These are phyloP conservation scores for Phytophthora kernoviae DNA, from an alignment of 352 stramenopile species.

Conservation along the genomic window DNA sequence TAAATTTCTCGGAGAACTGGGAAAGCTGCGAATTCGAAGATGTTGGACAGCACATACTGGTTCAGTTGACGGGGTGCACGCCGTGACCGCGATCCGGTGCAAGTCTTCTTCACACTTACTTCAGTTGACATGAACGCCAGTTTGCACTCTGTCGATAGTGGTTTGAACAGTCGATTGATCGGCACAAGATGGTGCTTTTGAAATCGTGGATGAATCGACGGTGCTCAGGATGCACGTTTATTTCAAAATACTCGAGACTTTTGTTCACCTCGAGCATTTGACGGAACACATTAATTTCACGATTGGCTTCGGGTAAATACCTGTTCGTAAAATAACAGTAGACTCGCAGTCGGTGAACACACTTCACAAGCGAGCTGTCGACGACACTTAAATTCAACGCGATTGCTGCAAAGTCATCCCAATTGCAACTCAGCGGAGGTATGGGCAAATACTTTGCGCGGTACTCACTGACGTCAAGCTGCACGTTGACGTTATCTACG, in stretches of 20 bases:
- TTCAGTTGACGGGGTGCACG: conserved; percentile 12
- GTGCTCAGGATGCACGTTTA: no score
- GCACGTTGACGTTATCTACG: neutral
- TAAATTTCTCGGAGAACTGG: conserved; percentile 20
- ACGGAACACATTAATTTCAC: no score
- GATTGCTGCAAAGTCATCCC: neutral
- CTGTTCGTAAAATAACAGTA: no score
- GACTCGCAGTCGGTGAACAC: neutral
- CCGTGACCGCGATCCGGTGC: conserved; percentile 1
- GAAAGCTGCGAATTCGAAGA: conserved; percentile 16
- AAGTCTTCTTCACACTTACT: no score
- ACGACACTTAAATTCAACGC: neutral
- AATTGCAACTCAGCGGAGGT: neutral
- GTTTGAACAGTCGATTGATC: no score
- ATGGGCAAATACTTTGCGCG: neutral
- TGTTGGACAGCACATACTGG: conserved; percentile 15
- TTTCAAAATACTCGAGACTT: no score
- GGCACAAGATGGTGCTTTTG: no score
- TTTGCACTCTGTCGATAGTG: no score
- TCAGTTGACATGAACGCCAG: no score
- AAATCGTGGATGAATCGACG: no score
- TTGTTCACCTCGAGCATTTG: conserved; percentile 1
- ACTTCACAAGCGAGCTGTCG: neutral
- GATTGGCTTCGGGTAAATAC: no score
- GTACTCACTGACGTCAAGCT: neutral